Evolutionary conservation across 305 asterid genomes (phyloP), one percentile per base, ranked within the genome.

Genomic region (Coffea humblotiana): DNA sequence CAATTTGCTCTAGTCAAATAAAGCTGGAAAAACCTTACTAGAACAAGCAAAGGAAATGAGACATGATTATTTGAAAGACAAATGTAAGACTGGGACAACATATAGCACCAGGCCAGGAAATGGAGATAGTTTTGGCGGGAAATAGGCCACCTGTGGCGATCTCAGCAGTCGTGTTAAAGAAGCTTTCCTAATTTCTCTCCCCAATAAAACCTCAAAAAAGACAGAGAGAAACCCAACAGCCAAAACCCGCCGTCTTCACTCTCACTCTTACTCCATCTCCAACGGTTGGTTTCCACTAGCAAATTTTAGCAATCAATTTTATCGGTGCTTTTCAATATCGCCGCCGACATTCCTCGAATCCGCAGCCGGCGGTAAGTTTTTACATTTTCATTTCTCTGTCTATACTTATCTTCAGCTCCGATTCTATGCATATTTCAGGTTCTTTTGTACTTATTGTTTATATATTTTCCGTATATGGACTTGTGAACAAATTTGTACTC

Each of bases 121-220:
- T 40, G 43, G 43, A 40, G 43, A 37, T n/a, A 4, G 19, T 56
- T 74, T 81, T 76, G 80, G 84, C 80, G 80, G 84, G 84, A 76
- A 81, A 56, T 21, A 23, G 3, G n/a, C 8, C 64, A 15, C 71
- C n/a, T 12, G 23, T 45, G 27, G 7, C 6, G 3, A 51, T 15
- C 64, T n/a, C n/a, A 61, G 47, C 45, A 70, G 76, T 66, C 80
- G 80, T 81, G 11, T 16, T 61, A n/a, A 37, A 49, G 64, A 76
- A 70, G 77, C 72, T 58, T 37, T 49, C 51, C 3, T 18, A 58
- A 51, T 67, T 76, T 80, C 29, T 63, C 54, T 43, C 51, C 48
- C 3, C 80, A 74, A 74, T 7, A 19, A 18, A 45, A 52, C 2
- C 2, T 14, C 1, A 14, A 54, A 54, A 54, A 18, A 18, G 16